phyloP scores from a whole-genome alignment of 176 grass and related monocot genomes.

The Hordeum marinum region DNA sequence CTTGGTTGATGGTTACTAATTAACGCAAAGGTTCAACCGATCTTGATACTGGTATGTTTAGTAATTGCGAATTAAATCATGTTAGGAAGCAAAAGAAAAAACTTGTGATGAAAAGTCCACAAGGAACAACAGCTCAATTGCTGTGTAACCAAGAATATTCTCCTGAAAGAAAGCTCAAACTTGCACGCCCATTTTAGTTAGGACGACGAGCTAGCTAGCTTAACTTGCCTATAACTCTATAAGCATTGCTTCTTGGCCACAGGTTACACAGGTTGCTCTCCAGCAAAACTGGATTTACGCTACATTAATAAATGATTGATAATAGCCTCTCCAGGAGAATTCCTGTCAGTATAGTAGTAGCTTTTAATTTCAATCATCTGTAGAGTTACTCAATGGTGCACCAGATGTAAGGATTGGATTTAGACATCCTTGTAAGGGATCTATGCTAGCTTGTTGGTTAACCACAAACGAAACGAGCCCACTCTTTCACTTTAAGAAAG shows the following conservation, averaged over 20 bases:
- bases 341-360: background rate
- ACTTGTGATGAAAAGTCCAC: background rate
- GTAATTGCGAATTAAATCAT: background rate
- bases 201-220: background rate
- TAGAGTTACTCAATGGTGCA: constrained; percentile 22
- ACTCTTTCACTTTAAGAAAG: constrained; percentile 45
- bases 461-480: constrained; percentile 3
- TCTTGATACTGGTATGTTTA: too few species aligned
- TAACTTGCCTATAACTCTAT: too few species aligned
- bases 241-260: background rate
- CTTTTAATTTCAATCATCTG: background rate
- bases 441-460: constrained; percentile 3
- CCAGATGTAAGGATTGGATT: constrained; percentile 19
- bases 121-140: background rate
- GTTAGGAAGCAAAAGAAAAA: background rate
- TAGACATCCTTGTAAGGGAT: constrained; percentile 42
- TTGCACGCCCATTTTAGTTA: background rate
- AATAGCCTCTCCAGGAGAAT: too few species aligned
- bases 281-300: background rate
- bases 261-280: background rate
- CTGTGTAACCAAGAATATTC: background rate
- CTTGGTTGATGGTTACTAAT: too few species aligned
- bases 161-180: background rate
- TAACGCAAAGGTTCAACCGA: too few species aligned
- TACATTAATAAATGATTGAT: background rate